A percentile compares a stretch with the other conserved stretches of the same genome.
These are phyloP conservation scores for Phytophthora agathidicida DNA, from an alignment of 352 stramenopile species.

Conservation along the genomic window DNA sequence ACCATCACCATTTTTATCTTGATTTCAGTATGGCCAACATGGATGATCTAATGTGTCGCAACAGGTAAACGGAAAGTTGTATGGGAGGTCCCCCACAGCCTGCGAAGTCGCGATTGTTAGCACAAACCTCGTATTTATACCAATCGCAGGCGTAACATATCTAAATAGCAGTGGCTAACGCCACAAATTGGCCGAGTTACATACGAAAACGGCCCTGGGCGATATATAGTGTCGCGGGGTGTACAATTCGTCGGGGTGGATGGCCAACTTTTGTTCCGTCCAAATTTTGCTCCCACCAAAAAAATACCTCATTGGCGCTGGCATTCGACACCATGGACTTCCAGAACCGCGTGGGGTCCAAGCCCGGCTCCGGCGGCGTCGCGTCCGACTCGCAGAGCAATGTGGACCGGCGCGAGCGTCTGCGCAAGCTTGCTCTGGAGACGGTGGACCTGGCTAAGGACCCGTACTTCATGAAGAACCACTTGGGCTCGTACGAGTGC, in stretches of 20 bases:
- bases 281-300: not conserved
- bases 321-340: conserved; percentile 74
- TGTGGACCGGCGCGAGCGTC: conserved; percentile 95
- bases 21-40: not conserved
- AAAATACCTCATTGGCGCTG: conserved; percentile 4
- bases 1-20: not conserved
- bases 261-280: not conserved
- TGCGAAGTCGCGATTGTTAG: conserved; percentile 4
- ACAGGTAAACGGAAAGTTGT: conserved; percentile 1
- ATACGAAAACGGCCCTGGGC: no score
- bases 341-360: conserved; percentile 86
- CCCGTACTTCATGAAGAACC: conserved; percentile 99
- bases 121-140: not conserved
- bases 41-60: conserved; percentile 1
- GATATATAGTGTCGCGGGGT: conserved; percentile 6
- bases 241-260: no score
- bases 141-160: conserved; percentile 1
- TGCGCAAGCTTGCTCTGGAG: conserved; percentile 98
- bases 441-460: conserved; percentile 99
- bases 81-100: not conserved
- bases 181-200: conserved; percentile 5
- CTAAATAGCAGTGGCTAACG: not conserved
- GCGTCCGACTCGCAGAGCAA: conserved; percentile 80
- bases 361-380: conserved; percentile 79
- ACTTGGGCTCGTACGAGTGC: conserved; percentile 99